A percentile compares a stretch with the other conserved stretches of the same genome.
Evolutionary conservation across 331 rosid species (phyloP).

Genomic region (Arachis monticola): DNA sequence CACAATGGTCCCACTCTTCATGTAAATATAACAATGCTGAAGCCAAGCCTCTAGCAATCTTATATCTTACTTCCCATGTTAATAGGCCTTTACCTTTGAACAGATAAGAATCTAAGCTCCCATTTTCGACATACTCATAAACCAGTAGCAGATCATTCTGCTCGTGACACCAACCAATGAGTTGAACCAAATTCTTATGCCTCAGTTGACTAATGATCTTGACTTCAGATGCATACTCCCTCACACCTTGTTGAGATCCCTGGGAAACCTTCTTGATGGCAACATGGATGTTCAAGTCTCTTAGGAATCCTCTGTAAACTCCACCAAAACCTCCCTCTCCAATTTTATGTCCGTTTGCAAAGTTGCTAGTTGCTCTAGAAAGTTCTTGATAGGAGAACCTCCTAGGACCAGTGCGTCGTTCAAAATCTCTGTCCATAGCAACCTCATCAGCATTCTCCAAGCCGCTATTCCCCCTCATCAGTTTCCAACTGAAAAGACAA

Average conservation of each 20-base stretch:
- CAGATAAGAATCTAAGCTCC: slow-evolving; percentile 32
- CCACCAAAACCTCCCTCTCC: slow-evolving; percentile 46
- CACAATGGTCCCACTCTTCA: slow-evolving; percentile 44
- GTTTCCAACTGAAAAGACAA: slow-evolving; percentile 2
- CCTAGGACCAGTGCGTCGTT: slow-evolving; percentile 11
- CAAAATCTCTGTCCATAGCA: slow-evolving; percentile 28
- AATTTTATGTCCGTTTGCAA: slow-evolving; percentile 1
- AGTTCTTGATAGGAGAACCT: slow-evolving; percentile 36
- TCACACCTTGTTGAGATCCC: slow-evolving; percentile 38
- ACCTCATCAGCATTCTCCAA: not conserved
- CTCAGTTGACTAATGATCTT: slow-evolving; percentile 35
- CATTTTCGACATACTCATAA: slow-evolving; percentile 32
- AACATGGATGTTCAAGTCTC: not conserved
- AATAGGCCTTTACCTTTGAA: slow-evolving; percentile 13
- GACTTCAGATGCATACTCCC: slow-evolving; percentile 41
- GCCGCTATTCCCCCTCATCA: not conserved
- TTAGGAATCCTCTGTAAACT: slow-evolving; percentile 33
- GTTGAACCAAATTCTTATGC: slow-evolving; percentile 29
- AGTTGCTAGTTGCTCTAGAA: slow-evolving; percentile 28
- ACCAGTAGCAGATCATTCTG: slow-evolving; percentile 12
- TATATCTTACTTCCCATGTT: slow-evolving; percentile 42
- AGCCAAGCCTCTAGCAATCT: slow-evolving; percentile 41
- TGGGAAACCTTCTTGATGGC: slow-evolving; percentile 34
- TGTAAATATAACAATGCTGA: slow-evolving; percentile 49
- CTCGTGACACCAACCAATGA: slow-evolving; percentile 36